A percentile compares a stretch with the other conserved stretches of the same genome.
Evolutionary conservation across 1,139 yeast species (phyloP).

Genomic region (Diutina catenulata): DNA sequence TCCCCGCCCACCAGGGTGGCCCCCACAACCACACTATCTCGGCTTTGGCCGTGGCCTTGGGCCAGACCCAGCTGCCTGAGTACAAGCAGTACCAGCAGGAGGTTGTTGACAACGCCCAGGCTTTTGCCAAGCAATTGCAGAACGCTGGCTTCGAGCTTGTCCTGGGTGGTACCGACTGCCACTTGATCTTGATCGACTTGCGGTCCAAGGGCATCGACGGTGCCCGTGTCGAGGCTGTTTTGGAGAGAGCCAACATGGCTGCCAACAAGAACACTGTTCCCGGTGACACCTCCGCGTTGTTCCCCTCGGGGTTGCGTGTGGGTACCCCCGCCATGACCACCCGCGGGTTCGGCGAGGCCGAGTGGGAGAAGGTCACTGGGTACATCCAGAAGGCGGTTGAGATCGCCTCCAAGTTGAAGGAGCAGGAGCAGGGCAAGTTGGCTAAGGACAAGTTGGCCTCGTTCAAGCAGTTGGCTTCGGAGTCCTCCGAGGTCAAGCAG

Average conservation of each 20-base stretch:
- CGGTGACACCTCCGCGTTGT: constrained; percentile 95
- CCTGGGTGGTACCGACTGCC: constrained; percentile 93
- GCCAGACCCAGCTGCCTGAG: constrained; percentile 88
- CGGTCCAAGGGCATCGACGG: constrained; percentile 91
- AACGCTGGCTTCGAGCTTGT: constrained; percentile 71
- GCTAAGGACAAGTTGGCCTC: constrained; percentile 53
- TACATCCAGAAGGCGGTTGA: constrained; percentile 78
- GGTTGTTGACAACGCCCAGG: constrained; percentile 83
- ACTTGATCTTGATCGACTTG: constrained; percentile 83
- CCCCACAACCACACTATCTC: constrained; percentile 98
- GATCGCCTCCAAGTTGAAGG: constrained; percentile 46
- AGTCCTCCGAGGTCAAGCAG: constrained; percentile 43
- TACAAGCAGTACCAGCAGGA: constrained; percentile 83
- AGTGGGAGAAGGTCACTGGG: constrained; percentile 69
- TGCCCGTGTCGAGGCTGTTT: constrained; percentile 91
- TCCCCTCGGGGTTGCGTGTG: constrained; percentile 95
- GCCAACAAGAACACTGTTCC: constrained; percentile 96
- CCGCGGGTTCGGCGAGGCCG: constrained; percentile 85
- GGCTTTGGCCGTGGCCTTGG: constrained; percentile 92
- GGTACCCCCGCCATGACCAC: constrained; percentile 99
- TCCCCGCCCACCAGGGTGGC: constrained; percentile 99
- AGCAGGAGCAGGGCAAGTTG: constrained; percentile 45
- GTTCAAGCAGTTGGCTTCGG: constrained; percentile 55
- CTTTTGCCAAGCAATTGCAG: constrained; percentile 64
- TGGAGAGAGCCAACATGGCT: constrained; percentile 92